A percentile compares a stretch with the other conserved stretches of the same genome.
phyloP scores from a whole-genome alignment of 1,284 basidiomycete genomes.

The Ustilago bromivora region DNA sequence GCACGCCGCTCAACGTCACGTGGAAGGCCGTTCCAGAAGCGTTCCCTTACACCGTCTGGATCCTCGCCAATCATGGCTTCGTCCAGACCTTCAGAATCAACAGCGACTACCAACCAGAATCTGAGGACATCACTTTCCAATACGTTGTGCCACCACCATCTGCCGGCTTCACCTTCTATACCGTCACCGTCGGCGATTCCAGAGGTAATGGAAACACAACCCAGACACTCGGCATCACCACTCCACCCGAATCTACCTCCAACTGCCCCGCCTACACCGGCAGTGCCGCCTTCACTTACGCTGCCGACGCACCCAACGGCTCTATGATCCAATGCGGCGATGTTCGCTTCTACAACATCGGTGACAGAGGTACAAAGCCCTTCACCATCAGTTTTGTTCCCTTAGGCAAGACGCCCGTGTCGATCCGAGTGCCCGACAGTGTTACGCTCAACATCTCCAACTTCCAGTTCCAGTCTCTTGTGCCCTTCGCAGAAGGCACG shows the following conservation, averaged over 20 bases:
- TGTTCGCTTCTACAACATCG: constrained; percentile 56
- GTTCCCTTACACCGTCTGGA: constrained; percentile 58
- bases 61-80: constrained; percentile 42
- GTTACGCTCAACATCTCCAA: constrained; percentile 42
- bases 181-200: constrained; percentile 45
- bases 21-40: constrained; percentile 28
- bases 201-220: constrained; percentile 55
- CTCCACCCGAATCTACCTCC: constrained; percentile 19
- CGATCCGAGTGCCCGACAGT: constrained; percentile 41
- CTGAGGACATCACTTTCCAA: constrained; percentile 53
- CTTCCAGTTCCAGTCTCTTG: constrained; percentile 35
- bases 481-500: constrained; percentile 51
- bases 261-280: constrained; percentile 45
- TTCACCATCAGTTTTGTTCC: constrained; percentile 57
- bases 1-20: constrained; percentile 58
- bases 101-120: constrained; percentile 46
- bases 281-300: constrained; percentile 41
- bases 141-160: constrained; percentile 45
- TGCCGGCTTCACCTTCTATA: constrained; percentile 37
- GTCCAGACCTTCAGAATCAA: constrained; percentile 47
- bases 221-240: constrained; percentile 29
- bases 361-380: constrained; percentile 46
- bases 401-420: constrained; percentile 36
- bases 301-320: constrained; percentile 41
- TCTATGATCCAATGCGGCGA: constrained; percentile 49